These are phyloP conservation scores for Fusarium mangiferae DNA, from an alignment of 2,329 filamentous ascomycete genomes.

Conservation along the genomic window DNA sequence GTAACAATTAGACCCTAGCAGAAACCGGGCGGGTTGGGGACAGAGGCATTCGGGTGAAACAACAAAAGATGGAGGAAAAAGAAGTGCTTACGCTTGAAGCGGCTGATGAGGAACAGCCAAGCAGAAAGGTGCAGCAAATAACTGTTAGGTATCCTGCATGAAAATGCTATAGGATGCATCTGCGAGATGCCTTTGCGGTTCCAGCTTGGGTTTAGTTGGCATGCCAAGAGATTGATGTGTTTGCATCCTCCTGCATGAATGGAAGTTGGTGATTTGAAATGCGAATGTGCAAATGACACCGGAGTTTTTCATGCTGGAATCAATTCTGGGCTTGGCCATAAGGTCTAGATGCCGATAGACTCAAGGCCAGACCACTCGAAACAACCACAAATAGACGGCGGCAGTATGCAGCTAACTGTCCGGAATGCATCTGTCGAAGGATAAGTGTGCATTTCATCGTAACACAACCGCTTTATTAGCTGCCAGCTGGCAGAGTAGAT, in stretches of 20 bases:
- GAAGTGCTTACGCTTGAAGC: slow-evolving; percentile 19
- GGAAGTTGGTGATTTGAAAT: slow-evolving; percentile 3
- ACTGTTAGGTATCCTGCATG: not conserved
- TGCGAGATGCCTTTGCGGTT: not conserved
- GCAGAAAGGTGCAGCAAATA: not conserved
- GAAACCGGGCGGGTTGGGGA: slow-evolving; percentile 26
- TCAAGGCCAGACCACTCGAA: slow-evolving; percentile 12
- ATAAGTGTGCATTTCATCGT: slow-evolving; percentile 4
- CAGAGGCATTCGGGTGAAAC: slow-evolving; percentile 13
- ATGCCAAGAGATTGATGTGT: not conserved
- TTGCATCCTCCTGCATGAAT: not conserved
- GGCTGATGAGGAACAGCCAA: slow-evolving; percentile 7
- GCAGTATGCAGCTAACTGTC: slow-evolving; percentile 16
- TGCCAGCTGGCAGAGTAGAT: not conserved
- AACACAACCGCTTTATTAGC: slow-evolving; percentile 2
- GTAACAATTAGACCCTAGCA: slow-evolving; percentile 32
- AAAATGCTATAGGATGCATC: not conserved
- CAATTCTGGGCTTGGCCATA: not conserved
- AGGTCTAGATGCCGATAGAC: slow-evolving; percentile 28
- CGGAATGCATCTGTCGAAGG: not conserved
- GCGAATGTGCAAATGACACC: not conserved
- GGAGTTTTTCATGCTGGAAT: not conserved
- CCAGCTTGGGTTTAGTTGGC: slow-evolving; percentile 1
- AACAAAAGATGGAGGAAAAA: slow-evolving; percentile 5
- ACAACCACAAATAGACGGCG: slow-evolving; percentile 15